Base-by-base conservation (phyloP, 106 monocot genomes). In the Narthecium ossifragum region DNA sequence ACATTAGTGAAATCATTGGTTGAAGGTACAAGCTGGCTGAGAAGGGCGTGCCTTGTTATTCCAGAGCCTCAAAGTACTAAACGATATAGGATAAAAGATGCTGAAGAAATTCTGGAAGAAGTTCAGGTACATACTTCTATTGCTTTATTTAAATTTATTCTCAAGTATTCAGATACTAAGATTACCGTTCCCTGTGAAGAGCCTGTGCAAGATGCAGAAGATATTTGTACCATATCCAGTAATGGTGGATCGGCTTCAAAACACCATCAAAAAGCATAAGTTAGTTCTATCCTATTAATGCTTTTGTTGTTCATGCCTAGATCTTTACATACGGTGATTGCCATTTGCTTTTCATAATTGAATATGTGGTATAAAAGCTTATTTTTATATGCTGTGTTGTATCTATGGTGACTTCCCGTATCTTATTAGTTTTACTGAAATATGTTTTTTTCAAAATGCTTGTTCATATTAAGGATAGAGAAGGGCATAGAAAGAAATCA, bases 191-290 rank as follows among this genome's bases (percentile, higher is more conserved):
- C 36, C 8, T 66, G n/a, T 25, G 47, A 27, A 15, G 29, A 38
- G 45, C 30, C 31, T 31, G 30, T 69, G 43, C 3, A 60, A 11
- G 30, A 53, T 79, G 67, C 88, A 88, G 88, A 67, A 64, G 47
- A 31, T 37, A 66, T 32, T 26, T 29, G 60, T 80, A 50, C 51
- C 72, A 22, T 83, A 67, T 71, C 79, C 83, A 31, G 23, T 70
- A 54, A 68, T 88, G 60, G 69, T 67, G 67, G 55, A 54, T 63
- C 57, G 57, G 12, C 79, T 88, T 70, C 75, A 71, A 70, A 48
- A 70, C 67, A 72, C 83, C 41, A 76, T 80, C 18, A 52, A 58
- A 41, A 79, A 73, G 49, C 88, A 88, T 60, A 39, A 74, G 88
- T 88, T 70, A 73, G 78, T 82, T 13, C 56, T 21, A 28, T 21